A percentile compares a stretch with the other conserved stretches of the same genome.
phyloP scores from a whole-genome alignment of 2,329 filamentous ascomycete species.

The Colletotrichum costaricense region DNA sequence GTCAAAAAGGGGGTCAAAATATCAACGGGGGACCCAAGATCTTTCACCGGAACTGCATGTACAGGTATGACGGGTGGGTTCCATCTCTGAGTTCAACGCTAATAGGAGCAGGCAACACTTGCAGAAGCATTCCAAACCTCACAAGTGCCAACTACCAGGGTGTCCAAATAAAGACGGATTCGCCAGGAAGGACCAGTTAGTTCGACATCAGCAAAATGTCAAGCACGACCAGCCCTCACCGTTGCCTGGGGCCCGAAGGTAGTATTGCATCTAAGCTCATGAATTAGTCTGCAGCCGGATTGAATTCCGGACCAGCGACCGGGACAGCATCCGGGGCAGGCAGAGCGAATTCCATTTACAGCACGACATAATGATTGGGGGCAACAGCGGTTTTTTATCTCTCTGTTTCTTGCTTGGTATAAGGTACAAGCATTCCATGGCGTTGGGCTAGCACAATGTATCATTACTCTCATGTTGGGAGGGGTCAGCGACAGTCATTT shows the following conservation, averaged over 20 bases:
- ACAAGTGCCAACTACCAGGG: slow-evolving; percentile 50
- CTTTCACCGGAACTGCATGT: slow-evolving; percentile 53
- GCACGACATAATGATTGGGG: background rate
- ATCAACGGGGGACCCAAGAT: slow-evolving; percentile 50
- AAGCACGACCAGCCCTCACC: slow-evolving; percentile 44
- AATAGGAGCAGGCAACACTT: slow-evolving; percentile 50
- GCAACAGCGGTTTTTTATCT: background rate
- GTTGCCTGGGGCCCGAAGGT: slow-evolving; percentile 16
- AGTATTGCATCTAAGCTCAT: background rate
- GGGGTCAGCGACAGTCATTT: background rate
- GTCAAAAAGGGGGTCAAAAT: slow-evolving; percentile 54
- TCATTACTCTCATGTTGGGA: slow-evolving; percentile 30
- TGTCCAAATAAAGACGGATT: slow-evolving; percentile 56
- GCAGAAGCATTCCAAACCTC: slow-evolving; percentile 56
- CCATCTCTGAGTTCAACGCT: slow-evolving; percentile 1
- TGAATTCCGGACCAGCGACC: background rate
- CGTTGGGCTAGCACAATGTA: slow-evolving; percentile 41
- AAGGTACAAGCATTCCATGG: slow-evolving; percentile 8
- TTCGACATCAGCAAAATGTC: slow-evolving; percentile 53
- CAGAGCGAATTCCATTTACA: background rate
- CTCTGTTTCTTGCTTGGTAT: background rate
- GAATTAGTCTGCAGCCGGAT: background rate
- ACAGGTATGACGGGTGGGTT: slow-evolving; percentile 46
- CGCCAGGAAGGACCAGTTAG: slow-evolving; percentile 54
- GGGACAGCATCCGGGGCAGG: background rate